phyloP scores from a whole-genome alignment of 108 stramenopile genomes.

The Cylindrotheca closterium region DNA sequence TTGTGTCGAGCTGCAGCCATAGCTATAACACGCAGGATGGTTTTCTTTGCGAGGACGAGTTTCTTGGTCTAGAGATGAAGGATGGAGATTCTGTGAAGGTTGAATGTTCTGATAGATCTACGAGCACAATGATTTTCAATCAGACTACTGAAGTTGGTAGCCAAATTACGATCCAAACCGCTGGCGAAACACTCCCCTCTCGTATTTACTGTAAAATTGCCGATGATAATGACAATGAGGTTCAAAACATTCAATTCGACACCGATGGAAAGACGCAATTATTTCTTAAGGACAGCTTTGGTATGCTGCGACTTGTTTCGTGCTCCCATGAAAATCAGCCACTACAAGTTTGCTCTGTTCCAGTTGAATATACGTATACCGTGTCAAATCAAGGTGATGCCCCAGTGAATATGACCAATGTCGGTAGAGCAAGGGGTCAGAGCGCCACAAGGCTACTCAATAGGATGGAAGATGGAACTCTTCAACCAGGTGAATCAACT shows the following conservation, averaged over 20 bases:
- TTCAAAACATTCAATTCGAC: slow-evolving; percentile 5
- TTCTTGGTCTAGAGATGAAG: too few relatives aligned
- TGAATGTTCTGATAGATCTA: not conserved
- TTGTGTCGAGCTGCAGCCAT: not conserved
- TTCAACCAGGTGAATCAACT: slow-evolving; percentile 3
- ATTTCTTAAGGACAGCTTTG: slow-evolving; percentile 3
- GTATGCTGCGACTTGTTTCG: slow-evolving; percentile 5
- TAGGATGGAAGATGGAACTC: not conserved
- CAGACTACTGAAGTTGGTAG: not conserved
- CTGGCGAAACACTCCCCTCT: not conserved
- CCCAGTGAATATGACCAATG: not conserved
- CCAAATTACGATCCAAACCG: not conserved
- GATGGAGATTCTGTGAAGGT: not conserved
- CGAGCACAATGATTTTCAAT: not conserved
- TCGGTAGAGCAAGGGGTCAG: not conserved
- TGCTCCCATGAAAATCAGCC: not conserved
- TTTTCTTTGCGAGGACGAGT: slow-evolving; percentile 4
- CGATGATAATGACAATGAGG: not conserved
- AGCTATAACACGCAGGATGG: slow-evolving; percentile 4
- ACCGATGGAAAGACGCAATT: slow-evolving; percentile 10
- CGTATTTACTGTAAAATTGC: not conserved
- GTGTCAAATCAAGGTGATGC: not conserved
- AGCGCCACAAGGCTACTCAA: not conserved
- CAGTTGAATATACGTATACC: slow-evolving; percentile 2
- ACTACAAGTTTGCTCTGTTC: not conserved